Percentiles rank a stretch among this genome's conserved stretches.
Evolutionary conservation across 169 alveolate species (phyloP).

Genomic region (Plasmodium adleri): DNA sequence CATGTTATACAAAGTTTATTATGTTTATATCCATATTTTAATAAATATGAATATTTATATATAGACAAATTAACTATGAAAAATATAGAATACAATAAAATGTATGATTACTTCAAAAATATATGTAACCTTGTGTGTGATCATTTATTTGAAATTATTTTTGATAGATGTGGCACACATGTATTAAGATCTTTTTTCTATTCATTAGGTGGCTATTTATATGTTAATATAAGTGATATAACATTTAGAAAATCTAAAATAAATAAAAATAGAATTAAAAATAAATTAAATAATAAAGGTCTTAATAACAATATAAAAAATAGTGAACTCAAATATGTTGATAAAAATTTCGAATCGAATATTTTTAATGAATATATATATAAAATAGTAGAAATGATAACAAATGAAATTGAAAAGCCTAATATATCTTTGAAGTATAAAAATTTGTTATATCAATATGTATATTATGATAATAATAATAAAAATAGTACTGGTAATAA

Average conservation of each 20-base stretch:
- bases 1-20: slow-evolving; percentile 58
- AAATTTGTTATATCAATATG: slow-evolving; percentile 59
- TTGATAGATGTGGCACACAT: slow-evolving; percentile 62
- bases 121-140: slow-evolving; percentile 24
- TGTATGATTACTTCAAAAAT: slow-evolving; percentile 7
- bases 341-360: not conserved
- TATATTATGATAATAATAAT: slow-evolving; percentile 31
- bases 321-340: not conserved
- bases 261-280: slow-evolving; percentile 23
- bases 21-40: slow-evolving; percentile 55
- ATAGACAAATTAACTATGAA: slow-evolving; percentile 45
- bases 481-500: too few species aligned
- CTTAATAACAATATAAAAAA: not conserved
- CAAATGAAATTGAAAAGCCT: slow-evolving; percentile 51
- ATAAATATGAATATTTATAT: slow-evolving; percentile 52
- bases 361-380: slow-evolving; percentile 17
- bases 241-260: slow-evolving; percentile 68
- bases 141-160: slow-evolving; percentile 21
- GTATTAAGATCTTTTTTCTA: slow-evolving; percentile 70
- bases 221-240: slow-evolving; percentile 46
- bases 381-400: slow-evolving; percentile 25
- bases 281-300: slow-evolving; percentile 26
- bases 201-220: slow-evolving; percentile 51
- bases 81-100: slow-evolving; percentile 2
- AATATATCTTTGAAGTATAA: slow-evolving; percentile 23